Evolutionary conservation across 1,139 yeast species (phyloP).

Genomic region (Magnusiomyces suaveolens): DNA sequence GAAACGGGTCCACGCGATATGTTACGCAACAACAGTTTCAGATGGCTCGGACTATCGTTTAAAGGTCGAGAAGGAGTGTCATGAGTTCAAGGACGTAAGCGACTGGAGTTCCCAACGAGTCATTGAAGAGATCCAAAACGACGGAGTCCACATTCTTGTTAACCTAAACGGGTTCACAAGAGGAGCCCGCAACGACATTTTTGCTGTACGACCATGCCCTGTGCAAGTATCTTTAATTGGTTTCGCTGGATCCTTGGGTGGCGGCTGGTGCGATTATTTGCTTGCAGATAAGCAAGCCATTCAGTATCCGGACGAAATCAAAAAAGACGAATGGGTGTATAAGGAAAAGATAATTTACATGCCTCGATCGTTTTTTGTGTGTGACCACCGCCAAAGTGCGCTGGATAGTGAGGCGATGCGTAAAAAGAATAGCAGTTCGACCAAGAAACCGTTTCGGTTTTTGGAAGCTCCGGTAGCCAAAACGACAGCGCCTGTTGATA

Average conservation of each 20-base stretch:
- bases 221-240: constrained; percentile 31
- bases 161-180: constrained; percentile 32
- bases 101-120: constrained; percentile 24
- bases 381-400: constrained; percentile 32
- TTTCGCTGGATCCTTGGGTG: constrained; percentile 32
- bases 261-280: constrained; percentile 30
- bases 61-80: constrained; percentile 25
- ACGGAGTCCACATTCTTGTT: constrained; percentile 30
- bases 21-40: constrained; percentile 29
- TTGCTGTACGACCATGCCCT: constrained; percentile 31
- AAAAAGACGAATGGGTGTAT: constrained; percentile 16
- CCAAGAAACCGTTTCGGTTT: not conserved
- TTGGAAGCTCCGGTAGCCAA: not conserved
- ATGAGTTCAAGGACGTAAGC: constrained; percentile 26
- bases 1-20: constrained; percentile 22
- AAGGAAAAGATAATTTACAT: constrained; percentile 28
- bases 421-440: not conserved
- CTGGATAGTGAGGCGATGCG: constrained; percentile 20
- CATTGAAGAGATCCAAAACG: constrained; percentile 24
- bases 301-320: constrained; percentile 10
- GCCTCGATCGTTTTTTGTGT: constrained; percentile 30
- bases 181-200: constrained; percentile 31
- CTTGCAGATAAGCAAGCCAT: constrained; percentile 23
- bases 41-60: constrained; percentile 27
- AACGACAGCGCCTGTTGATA: not conserved